A percentile compares a stretch with the other conserved stretches of the same genome.
Conservation (phyloP, 768 basidiomycete species). For the Mycena olivaceomarginata region DNA sequence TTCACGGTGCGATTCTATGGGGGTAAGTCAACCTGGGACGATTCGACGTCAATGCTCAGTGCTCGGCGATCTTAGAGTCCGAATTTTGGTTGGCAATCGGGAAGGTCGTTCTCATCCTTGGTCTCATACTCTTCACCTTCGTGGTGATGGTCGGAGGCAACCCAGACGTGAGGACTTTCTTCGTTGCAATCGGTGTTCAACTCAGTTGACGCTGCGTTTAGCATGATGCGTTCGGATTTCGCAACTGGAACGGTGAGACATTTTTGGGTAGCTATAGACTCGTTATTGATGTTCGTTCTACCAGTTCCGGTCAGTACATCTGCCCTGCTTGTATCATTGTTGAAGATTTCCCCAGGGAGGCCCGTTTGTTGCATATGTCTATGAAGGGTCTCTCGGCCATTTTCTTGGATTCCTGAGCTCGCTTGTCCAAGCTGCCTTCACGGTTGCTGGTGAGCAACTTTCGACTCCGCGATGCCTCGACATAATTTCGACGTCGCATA, state of each 20-base stretch:
- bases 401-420: slow-evolving; percentile 80
- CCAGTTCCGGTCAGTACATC: slow-evolving; percentile 53
- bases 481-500: background rate
- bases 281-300: slow-evolving; percentile 52
- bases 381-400: slow-evolving; percentile 69
- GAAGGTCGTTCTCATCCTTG: slow-evolving; percentile 67
- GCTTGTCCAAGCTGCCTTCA: slow-evolving; percentile 76
- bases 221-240: slow-evolving; percentile 72
- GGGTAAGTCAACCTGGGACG: slow-evolving; percentile 51
- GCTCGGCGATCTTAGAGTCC: slow-evolving; percentile 57
- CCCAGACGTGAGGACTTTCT: slow-evolving; percentile 8
- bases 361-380: slow-evolving; percentile 75
- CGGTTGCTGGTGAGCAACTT: slow-evolving; percentile 64
- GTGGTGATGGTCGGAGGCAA: slow-evolving; percentile 66
- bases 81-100: slow-evolving; percentile 75
- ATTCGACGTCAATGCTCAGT: background rate
- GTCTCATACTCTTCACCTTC: slow-evolving; percentile 72
- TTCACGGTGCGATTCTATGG: slow-evolving; percentile 71
- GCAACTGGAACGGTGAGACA: slow-evolving; percentile 63
- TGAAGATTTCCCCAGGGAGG: slow-evolving; percentile 53
- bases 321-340: too few relatives aligned
- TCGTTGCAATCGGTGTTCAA: background rate
- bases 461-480: background rate
- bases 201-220: slow-evolving; percentile 68
- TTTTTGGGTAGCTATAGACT: background rate